These are phyloP conservation scores for Strobilomyces dryophilus DNA, from an alignment of 768 basidiomycete species.

Conservation along the genomic window DNA sequence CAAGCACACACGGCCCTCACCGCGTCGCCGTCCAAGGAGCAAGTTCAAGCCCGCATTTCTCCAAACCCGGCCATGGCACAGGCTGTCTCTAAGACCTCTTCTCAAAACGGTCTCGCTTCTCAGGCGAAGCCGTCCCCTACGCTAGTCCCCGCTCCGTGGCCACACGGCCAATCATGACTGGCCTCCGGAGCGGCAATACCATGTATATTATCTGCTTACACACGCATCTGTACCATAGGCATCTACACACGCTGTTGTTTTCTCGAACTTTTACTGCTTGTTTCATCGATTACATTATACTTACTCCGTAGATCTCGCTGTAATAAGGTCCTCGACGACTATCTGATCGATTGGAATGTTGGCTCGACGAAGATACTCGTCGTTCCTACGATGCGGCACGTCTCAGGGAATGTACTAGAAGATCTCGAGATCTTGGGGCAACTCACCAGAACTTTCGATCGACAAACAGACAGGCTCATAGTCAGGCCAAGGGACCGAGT, in stretches of 20 bases:
- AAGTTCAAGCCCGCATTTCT: slow-evolving; percentile 10
- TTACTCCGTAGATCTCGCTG: slow-evolving; percentile 3
- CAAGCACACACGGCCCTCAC: slow-evolving; percentile 13
- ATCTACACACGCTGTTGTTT: slow-evolving; percentile 16
- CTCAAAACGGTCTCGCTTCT: slow-evolving; percentile 16
- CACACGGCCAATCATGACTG: slow-evolving; percentile 13
- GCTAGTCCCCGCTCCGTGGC: slow-evolving; percentile 21
- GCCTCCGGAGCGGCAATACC: background rate
- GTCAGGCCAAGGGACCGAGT: background rate
- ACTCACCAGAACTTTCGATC: slow-evolving; percentile 44
- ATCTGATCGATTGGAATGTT: slow-evolving; percentile 39
- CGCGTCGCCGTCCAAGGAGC: slow-evolving; percentile 27
- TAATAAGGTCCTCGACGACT: slow-evolving; percentile 39
- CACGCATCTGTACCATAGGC: slow-evolving; percentile 30
- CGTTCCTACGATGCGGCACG: slow-evolving; percentile 38
- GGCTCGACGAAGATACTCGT: slow-evolving; percentile 42
- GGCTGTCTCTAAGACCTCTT: slow-evolving; percentile 3
- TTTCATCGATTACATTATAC: slow-evolving; percentile 12
- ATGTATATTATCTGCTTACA: background rate
- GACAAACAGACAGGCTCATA: background rate
- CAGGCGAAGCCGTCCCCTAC: slow-evolving; percentile 24
- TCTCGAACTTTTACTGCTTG: background rate
- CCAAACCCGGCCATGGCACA: slow-evolving; percentile 14
- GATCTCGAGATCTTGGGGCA: background rate
- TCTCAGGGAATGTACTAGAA: background rate